Evolutionary conservation across 139 green algal species (phyloP), one percentile per base, ranked within the genome.

Genomic region (Nannochloris sp.): DNA sequence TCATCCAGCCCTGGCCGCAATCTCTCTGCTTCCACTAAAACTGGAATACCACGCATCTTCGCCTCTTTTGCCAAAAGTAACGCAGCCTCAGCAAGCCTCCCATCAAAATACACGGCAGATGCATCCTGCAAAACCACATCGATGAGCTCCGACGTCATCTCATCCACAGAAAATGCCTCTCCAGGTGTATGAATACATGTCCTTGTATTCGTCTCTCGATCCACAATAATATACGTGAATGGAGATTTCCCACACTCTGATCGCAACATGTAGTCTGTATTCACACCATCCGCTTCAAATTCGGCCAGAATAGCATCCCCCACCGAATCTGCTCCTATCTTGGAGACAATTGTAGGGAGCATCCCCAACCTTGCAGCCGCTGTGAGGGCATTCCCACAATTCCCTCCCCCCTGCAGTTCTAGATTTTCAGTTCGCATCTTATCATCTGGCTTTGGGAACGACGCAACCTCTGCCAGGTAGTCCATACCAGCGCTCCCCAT

Each of bases 221-320:
- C 91, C 0, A 97, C 89, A 49, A 97, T 96, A 68, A 97, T 96
- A 82, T 97, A 97, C 1, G 91, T 97, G 74, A 96, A 97, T n/a
- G 90, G 90, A 1, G 90, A 95, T n/a, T 85, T 74, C 11, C 68
- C 48, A 3, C 76, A 80, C 8, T 66, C 4, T 6, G 80, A 82
- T 1, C 70, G 62, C 49, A 96, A 53, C 28, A 97, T 44, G 26
- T 76, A 70, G 5, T 26, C 29, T 1, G 88, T 93, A 68, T 92
- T 71, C 1, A 98, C 75, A 13, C 91, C 91, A 23, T 97, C 92
- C 2, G 14, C 29, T 36, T 83, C 17, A n/a, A 98, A 71, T 80
- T 98, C 91, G 6, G 83, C 73, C 40, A 92, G 37, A 36, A 91
- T 94, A 12, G 78, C 70, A 65, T 88, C 83, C 0, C 84, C 88